phyloP scores from a whole-genome alignment of 1,139 yeast genomes.

The Nadsonia commutata region DNA sequence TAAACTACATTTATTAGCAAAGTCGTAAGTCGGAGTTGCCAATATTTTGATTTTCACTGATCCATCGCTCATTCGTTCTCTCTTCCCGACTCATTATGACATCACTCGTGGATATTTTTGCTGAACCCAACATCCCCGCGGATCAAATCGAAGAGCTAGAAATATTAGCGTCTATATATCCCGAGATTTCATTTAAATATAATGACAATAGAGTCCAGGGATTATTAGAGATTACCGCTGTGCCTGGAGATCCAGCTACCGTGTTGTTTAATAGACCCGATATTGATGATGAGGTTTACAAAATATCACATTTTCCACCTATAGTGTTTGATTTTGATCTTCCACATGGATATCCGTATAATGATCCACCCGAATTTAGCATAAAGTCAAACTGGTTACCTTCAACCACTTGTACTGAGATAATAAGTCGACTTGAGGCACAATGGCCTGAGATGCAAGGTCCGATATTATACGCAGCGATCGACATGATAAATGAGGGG shows the following conservation, averaged over 20 bases:
- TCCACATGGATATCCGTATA: conserved; percentile 13
- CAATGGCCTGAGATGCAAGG: conserved; percentile 29
- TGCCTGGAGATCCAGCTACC: not conserved
- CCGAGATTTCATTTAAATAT: conserved; percentile 2
- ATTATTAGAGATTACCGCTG: conserved; percentile 1
- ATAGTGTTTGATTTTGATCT: conserved; percentile 11
- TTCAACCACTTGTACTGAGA: conserved; percentile 17
- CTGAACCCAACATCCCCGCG: no score
- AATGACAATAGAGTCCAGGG: conserved; percentile 1
- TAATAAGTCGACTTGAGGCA: conserved; percentile 13
- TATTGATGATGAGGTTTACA: conserved; percentile 7
- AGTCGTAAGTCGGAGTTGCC: no score
- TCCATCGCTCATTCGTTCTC: no score
- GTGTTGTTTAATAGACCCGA: conserved; percentile 4
- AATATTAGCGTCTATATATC: conserved; percentile 4
- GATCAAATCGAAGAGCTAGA: conserved; percentile 4
- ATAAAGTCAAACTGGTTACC: conserved; percentile 13
- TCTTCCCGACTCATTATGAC: no score
- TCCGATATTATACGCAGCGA: conserved; percentile 31
- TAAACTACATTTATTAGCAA: no score
- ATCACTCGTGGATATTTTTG: no score
- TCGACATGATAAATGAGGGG: conserved; percentile 31
- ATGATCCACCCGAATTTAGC: conserved; percentile 13
- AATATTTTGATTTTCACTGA: no score
- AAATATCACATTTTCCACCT: conserved; percentile 14